Evolutionary conservation across 768 basidiomycete species (phyloP).

Genomic region (Rhodosporidiobolus sp.): DNA sequence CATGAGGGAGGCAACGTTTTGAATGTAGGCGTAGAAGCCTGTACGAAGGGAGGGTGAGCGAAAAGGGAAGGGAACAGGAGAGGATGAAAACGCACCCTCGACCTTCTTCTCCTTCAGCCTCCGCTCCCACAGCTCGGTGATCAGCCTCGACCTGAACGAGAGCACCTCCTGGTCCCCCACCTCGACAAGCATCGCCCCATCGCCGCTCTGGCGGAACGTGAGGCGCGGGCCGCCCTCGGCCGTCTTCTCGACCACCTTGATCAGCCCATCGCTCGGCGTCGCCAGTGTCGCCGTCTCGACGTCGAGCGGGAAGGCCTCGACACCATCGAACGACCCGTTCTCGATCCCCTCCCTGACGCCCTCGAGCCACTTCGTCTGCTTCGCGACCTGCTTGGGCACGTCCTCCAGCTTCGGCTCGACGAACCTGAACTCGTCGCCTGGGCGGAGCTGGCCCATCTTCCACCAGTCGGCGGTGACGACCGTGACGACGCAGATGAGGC

Average conservation of each 20-base stretch:
- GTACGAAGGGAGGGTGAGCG: not conserved
- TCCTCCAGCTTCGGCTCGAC: conserved; percentile 55
- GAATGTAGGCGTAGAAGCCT: conserved; percentile 32
- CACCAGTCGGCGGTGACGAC: conserved; percentile 52
- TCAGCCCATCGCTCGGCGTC: conserved; percentile 49
- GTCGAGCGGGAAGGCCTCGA: conserved; percentile 27
- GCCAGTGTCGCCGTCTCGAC: conserved; percentile 35
- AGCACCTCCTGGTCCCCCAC: conserved; percentile 61
- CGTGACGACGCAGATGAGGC: conserved; percentile 53
- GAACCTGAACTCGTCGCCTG: conserved; percentile 60
- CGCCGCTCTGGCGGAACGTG: conserved; percentile 64
- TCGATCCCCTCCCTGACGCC: conserved; percentile 11
- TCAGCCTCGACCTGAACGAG: conserved; percentile 57
- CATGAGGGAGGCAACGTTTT: conserved; percentile 44
- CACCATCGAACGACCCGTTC: not conserved
- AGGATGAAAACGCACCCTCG: conserved; percentile 53
- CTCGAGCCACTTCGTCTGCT: conserved; percentile 48
- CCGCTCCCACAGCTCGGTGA: conserved; percentile 51
- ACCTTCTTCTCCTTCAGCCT: conserved; percentile 61
- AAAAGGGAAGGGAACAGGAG: not conserved
- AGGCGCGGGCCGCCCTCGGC: conserved; percentile 46
- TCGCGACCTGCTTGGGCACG: conserved; percentile 47
- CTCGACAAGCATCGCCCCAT: conserved; percentile 63
- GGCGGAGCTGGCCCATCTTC: conserved; percentile 65
- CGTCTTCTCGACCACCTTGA: conserved; percentile 47